Evolutionary conservation across 169 alveolate genomes (phyloP), one percentile per base, ranked within the genome.

Genomic region (Plasmodium gaboni): DNA sequence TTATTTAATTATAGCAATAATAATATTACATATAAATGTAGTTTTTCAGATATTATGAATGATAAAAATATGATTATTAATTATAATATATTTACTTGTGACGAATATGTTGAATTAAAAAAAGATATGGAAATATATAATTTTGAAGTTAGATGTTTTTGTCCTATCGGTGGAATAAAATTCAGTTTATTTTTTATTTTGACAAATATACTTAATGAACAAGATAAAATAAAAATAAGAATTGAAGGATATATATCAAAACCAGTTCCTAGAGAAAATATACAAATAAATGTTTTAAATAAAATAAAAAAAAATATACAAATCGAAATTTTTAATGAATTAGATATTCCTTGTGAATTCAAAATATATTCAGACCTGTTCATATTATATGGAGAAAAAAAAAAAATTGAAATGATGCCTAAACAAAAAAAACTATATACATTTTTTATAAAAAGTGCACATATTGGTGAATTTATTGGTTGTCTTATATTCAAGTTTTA

Each of bases 401-500:
- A 83, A 48, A 83, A 50, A 28, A 83, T 83, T 1, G 73, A 83
- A 68, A 83, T 83, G 91, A 26, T 46, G 17, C 85, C 91, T 10
- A 83, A 53, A 13, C 68, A 83, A 53, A 83, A 38, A 28, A 83
- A 83, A 22, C 3, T 61, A 2, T 83, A 83, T 48, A 83, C 80
- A 15, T 83, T 83, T 53, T 83, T 53, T 63, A 53, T 83, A 22
- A 53, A 55, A 32, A 83, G 85, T 68, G 73, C 60, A 55, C 91
- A 83, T 17, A 83, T 83, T 53, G 91, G 91, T 8, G 91, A 83
- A 68, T 83, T 68, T 15, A 44, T 83, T 46, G 91, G 91, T 0
- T 83, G 91, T 24, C 50, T 83, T 38, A 83, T 83, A 22, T 83
- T 83, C 15, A 83, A 83, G 50, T 68, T 55, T 53, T 50, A 57